Evolutionary conservation across 768 basidiomycete genomes (phyloP).

Genomic region (Tylopilus cervinicoccineus): DNA sequence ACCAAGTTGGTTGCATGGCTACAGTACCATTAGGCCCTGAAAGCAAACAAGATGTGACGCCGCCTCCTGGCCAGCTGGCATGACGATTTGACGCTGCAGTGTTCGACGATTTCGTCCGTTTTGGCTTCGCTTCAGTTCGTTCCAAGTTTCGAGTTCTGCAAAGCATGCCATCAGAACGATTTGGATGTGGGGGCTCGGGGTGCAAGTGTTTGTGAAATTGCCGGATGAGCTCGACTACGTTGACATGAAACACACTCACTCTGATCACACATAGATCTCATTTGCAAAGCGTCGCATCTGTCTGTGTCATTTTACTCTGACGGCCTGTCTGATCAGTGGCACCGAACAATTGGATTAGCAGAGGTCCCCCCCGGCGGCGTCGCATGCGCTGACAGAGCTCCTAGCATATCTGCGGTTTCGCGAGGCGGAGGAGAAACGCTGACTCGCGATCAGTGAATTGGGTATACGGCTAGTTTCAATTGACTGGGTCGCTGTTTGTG

Average conservation of each 20-base stretch:
- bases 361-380: too few relatives aligned
- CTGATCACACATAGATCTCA: background rate
- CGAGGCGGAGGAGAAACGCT: background rate
- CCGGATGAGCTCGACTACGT: background rate
- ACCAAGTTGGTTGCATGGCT: too few relatives aligned
- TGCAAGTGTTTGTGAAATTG: too few relatives aligned
- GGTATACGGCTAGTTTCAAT: too few relatives aligned
- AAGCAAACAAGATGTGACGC: too few relatives aligned
- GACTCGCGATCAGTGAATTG: too few relatives aligned
- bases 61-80: background rate
- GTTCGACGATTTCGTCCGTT: background rate
- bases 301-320: background rate
- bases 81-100: background rate
- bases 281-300: background rate
- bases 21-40: too few relatives aligned
- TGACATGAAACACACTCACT: too few relatives aligned
- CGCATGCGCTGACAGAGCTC: too few relatives aligned
- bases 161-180: background rate
- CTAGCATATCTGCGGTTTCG: too few relatives aligned
- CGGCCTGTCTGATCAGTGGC: background rate
- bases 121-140: background rate
- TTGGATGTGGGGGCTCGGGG: too few relatives aligned
- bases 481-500: too few relatives aligned
- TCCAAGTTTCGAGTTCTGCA: background rate
- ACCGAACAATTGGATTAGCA: background rate